A percentile compares a stretch with the other conserved stretches of the same genome.
These are phyloP conservation scores for Corylus avellana DNA, from an alignment of 306 rosid genomes.

Conservation along the genomic window DNA sequence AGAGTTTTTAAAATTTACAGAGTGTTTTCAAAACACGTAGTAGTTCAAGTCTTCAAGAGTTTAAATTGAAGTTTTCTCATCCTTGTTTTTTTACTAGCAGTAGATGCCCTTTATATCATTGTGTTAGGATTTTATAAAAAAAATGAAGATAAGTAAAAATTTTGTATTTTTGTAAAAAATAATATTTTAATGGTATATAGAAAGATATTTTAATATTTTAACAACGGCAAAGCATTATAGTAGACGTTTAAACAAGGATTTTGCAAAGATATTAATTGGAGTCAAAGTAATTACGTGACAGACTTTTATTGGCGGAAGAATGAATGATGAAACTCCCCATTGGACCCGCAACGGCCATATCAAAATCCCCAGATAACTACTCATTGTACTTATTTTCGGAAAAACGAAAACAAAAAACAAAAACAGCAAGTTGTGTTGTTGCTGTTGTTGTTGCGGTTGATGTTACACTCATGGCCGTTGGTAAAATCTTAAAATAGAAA, in stretches of 20 bases:
- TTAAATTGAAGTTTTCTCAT: no score
- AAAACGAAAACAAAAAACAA: background rate
- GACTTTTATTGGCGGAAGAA: background rate
- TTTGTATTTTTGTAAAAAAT: no score
- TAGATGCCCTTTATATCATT: no score
- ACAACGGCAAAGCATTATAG: no score
- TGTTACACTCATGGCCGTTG: constrained; percentile 7
- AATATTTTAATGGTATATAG: no score
- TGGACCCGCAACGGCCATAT: constrained; percentile 7
- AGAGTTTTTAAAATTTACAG: no score
- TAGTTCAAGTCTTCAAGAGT: no score
- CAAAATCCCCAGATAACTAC: constrained; percentile 17
- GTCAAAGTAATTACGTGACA: constrained; percentile 3
- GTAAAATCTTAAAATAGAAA: constrained; percentile 25
- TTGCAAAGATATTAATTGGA: background rate
- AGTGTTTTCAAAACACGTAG: no score
- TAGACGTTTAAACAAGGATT: background rate
- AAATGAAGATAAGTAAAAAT: no score
- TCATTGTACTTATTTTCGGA: background rate
- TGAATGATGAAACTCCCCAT: background rate
- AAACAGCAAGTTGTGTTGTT: constrained; percentile 22
- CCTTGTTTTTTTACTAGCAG: no score
- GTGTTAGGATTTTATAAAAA: no score
- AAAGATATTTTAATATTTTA: no score
- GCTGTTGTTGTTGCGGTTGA: background rate